Percentiles rank a stretch among this genome's conserved stretches.
Evolutionary conservation across 75 land plant genomes (phyloP).

Genomic region (Ceratopteris richardii): DNA sequence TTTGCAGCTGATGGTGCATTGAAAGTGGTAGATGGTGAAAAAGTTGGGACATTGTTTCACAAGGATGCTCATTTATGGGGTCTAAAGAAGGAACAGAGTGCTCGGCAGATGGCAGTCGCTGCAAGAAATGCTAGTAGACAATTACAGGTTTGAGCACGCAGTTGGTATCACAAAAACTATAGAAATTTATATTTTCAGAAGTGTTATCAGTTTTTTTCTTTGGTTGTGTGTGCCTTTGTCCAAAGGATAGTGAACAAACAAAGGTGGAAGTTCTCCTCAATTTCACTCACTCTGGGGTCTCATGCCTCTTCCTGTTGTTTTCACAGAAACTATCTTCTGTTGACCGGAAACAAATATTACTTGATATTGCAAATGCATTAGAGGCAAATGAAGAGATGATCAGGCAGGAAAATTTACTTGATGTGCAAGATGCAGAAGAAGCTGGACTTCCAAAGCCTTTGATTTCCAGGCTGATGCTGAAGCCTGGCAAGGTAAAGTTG

Average conservation of each 20-base stretch:
- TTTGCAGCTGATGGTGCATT: slow-evolving; percentile 54
- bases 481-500: slow-evolving; percentile 63
- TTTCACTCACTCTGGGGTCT: not conserved
- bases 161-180: slow-evolving; percentile 5
- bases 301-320: not conserved
- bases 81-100: slow-evolving; percentile 36
- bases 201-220: not conserved
- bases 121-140: slow-evolving; percentile 80
- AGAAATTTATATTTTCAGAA: not conserved
- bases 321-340: slow-evolving; percentile 52
- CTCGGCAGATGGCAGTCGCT: slow-evolving; percentile 90
- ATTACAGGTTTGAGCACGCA: too few relatives aligned
- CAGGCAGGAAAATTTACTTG: slow-evolving; percentile 68
- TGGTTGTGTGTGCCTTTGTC: too few relatives aligned
- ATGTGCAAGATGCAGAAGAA: slow-evolving; percentile 57
- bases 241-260: too few relatives aligned
- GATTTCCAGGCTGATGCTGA: slow-evolving; percentile 65
- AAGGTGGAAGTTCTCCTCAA: too few relatives aligned
- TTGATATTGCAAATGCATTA: slow-evolving; percentile 75
- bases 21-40: slow-evolving; percentile 67
- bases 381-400: slow-evolving; percentile 59
- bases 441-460: slow-evolving; percentile 67
- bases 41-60: slow-evolving; percentile 88
- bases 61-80: slow-evolving; percentile 62
- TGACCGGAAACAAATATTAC: slow-evolving; percentile 60